Evolutionary conservation across 2,329 filamentous ascomycete species (phyloP).

Genomic region (Sporothrix dimorphospora): DNA sequence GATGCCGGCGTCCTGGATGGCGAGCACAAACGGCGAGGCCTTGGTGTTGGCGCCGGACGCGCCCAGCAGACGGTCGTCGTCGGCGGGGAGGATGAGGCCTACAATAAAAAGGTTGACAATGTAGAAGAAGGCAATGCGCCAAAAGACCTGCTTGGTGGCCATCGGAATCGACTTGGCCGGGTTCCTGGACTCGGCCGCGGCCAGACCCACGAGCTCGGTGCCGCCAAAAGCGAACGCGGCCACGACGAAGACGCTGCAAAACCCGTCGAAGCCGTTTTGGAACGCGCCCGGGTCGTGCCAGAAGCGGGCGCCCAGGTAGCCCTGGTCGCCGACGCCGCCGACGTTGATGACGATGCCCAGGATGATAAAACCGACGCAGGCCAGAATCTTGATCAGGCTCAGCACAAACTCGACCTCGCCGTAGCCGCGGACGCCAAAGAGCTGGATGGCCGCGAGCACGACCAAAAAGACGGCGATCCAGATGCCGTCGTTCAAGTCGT

Average conservation of each 20-base stretch:
- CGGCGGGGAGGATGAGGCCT: conserved; percentile 52
- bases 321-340: conserved; percentile 58
- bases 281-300: conserved; percentile 63
- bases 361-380: conserved; percentile 66
- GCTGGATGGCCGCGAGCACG: conserved; percentile 53
- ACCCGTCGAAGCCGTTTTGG: conserved; percentile 54
- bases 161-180: conserved; percentile 53
- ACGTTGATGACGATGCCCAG: conserved; percentile 62
- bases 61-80: conserved; percentile 47
- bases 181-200: conserved; percentile 55
- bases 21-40: conserved; percentile 56
- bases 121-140: conserved; percentile 58
- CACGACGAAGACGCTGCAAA: conserved; percentile 55
- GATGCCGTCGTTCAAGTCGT: conserved; percentile 54
- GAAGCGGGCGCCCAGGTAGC: conserved; percentile 64
- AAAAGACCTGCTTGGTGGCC: conserved; percentile 59
- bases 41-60: conserved; percentile 48
- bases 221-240: conserved; percentile 57
- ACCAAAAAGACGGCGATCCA: conserved; percentile 62
- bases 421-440: conserved; percentile 62
- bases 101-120: conserved; percentile 56
- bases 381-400: conserved; percentile 59
- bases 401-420: conserved; percentile 63
- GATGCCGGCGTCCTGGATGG: conserved; percentile 55
- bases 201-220: conserved; percentile 57